Evolutionary conservation across 768 basidiomycete species (phyloP), one percentile per base, ranked within the genome.

Genomic region (Pisolithus orientalis): DNA sequence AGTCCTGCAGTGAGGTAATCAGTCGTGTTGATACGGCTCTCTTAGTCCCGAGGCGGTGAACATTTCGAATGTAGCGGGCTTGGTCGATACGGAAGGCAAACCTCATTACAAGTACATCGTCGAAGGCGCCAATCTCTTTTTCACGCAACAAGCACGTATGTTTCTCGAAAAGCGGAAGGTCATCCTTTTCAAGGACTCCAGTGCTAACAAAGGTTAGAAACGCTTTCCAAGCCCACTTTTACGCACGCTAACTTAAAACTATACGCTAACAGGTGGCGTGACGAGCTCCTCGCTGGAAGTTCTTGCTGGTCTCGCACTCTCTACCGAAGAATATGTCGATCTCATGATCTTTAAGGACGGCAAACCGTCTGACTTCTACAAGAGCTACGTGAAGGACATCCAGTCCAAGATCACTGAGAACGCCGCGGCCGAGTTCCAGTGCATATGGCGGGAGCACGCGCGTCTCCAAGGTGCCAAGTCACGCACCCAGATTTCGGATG

Each of bases 81-180:
- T 99, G 49, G 77, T 92, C 47, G 95, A 98, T 59, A 71, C 82
- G 2, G 96, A 99, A 56, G 95, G 94, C 62, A 96, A 96, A 67
- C 87, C 93, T 9, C 87, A 95, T 75, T 98, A 92, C 86, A 97
- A 96, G 74, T 94, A 91, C 67, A 80, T 96, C 59, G 87, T 95
- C 47, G 93, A 95, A 69, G 95, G 95, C 51, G 96, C 95, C 56
- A 98, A 99, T 72, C 70, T 99, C 59, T 98, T 98, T 83, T 77
- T 97, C 64, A 92, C 94, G 1, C 96, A 97, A 63, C 91, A 95
- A 71, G 94, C 95, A 6, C 87, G 96, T 47, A 73, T 98, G 17
- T 84, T 80, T 67, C 80, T 99, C 53, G 96, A 99, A 79, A 96
- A 90, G 75, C 85, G 91, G 68, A 95, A 92, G 63, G 86, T 95